These are phyloP conservation scores for Cyclotella distinguenda DNA, from an alignment of 108 stramenopile genomes.

Conservation along the genomic window DNA sequence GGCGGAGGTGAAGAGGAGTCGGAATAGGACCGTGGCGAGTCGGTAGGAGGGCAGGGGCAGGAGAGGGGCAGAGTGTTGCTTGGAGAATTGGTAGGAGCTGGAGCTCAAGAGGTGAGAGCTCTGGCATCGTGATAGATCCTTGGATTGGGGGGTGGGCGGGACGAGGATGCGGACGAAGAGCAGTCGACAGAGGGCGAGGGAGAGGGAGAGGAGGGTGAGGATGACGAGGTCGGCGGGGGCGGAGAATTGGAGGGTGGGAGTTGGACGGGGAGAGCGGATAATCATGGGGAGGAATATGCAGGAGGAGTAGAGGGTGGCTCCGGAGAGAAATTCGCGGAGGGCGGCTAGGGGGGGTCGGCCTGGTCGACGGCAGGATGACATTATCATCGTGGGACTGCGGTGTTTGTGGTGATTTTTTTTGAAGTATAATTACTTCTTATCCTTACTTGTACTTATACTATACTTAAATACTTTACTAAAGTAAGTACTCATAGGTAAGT, in stretches of 20 bases:
- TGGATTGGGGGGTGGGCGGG: slow-evolving; percentile 54
- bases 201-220: slow-evolving; percentile 32
- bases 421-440: not conserved
- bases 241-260: not conserved
- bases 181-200: slow-evolving; percentile 63
- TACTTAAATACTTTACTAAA: no score
- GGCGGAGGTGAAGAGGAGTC: slow-evolving; percentile 51
- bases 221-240: not conserved
- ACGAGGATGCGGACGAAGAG: slow-evolving; percentile 68
- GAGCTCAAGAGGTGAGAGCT: slow-evolving; percentile 71
- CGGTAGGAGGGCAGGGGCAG: slow-evolving; percentile 52
- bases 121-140: slow-evolving; percentile 70
- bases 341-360: slow-evolving; percentile 30
- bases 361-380: slow-evolving; percentile 25
- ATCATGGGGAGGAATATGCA: slow-evolving; percentile 37
- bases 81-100: slow-evolving; percentile 41
- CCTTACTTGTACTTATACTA: no score
- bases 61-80: slow-evolving; percentile 17
- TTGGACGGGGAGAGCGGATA: slow-evolving; percentile 31
- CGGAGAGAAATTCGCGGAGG: slow-evolving; percentile 29
- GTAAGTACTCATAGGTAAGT: no score
- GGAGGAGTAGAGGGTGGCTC: slow-evolving; percentile 19
- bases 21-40: slow-evolving; percentile 80
- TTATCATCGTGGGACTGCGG: not conserved
- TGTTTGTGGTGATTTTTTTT: not conserved